Conservation (phyloP, 75 land plant genomes). For the Selaginella moellendorffii region DNA sequence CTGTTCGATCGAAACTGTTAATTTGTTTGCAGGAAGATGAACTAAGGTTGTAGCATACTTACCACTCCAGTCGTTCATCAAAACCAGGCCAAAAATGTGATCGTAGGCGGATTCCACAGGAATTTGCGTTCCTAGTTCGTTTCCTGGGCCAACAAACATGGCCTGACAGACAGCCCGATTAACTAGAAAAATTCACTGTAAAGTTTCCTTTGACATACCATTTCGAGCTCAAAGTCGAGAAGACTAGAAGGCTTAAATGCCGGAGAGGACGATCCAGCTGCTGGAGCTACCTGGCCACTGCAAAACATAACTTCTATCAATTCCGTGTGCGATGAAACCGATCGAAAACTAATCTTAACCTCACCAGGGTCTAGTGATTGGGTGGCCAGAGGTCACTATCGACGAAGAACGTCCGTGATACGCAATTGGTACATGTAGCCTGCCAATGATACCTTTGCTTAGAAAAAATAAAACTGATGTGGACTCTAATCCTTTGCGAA, state of each 20-base stretch:
- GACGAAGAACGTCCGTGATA: conserved; percentile 98
- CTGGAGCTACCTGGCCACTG: conserved; percentile 78
- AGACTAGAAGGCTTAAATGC: conserved; percentile 67
- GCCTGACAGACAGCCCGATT: conserved; percentile 49
- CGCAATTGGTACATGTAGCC: conserved; percentile 85
- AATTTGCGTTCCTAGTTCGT: conserved; percentile 64
- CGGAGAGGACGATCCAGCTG: conserved; percentile 37
- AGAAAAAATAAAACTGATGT: background rate
- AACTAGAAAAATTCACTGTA: background rate
- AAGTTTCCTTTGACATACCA: conserved; percentile 31
- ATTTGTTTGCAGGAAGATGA: no score
- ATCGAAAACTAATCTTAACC: background rate
- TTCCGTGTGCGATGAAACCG: background rate
- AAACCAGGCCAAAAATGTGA: conserved; percentile 92
- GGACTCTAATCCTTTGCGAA: background rate
- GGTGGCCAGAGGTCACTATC: conserved; percentile 81
- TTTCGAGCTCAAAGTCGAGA: conserved; percentile 95
- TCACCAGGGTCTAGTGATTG: conserved; percentile 66
- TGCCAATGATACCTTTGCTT: conserved; percentile 17
- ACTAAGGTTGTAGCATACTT: conserved; percentile 11
- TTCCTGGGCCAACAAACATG: conserved; percentile 91
- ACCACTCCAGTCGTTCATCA: conserved; percentile 99
- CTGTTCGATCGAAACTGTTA: conserved; percentile 29
- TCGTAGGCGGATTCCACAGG: conserved; percentile 63
- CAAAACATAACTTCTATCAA: background rate